A percentile compares a stretch with the other conserved stretches of the same genome.
Evolutionary conservation across 2,329 filamentous ascomycete genomes (phyloP).

Genomic region (Monilinia fructigena): DNA sequence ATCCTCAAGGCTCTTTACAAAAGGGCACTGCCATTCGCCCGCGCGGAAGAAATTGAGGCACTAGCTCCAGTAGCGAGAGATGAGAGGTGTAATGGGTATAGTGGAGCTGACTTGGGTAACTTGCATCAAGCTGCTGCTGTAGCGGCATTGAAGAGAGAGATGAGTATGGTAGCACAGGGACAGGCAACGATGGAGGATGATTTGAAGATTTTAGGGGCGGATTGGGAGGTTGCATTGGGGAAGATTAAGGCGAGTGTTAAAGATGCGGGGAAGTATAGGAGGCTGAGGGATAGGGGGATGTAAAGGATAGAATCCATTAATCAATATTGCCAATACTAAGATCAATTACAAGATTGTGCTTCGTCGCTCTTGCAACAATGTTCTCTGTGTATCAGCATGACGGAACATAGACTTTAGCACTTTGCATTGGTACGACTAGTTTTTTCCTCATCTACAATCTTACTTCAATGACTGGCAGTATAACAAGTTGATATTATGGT

Average conservation of each 20-base stretch:
- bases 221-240: conserved; percentile 40
- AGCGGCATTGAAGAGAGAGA: conserved; percentile 40
- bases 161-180: conserved; percentile 25
- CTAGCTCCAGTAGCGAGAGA: conserved; percentile 67
- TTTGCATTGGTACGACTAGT: not conserved
- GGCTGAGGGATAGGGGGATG: conserved; percentile 42
- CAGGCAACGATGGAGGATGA: conserved; percentile 23
- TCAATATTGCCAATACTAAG: not conserved
- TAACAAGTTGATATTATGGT: not conserved
- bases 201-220: conserved; percentile 34
- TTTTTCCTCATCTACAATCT: not conserved
- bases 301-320: conserved; percentile 21
- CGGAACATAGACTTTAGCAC: not conserved
- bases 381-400: not conserved
- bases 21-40: conserved; percentile 52
- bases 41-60: conserved; percentile 51
- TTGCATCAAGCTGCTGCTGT: conserved; percentile 44
- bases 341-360: not conserved
- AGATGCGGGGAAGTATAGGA: conserved; percentile 40
- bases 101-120: conserved; percentile 63
- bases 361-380: not conserved
- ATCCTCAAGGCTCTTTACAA: conserved; percentile 71
- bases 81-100: conserved; percentile 70
- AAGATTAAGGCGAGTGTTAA: conserved; percentile 41
- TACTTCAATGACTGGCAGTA: not conserved